These are phyloP conservation scores for Xylariaceae sp. DNA, from an alignment of 2,329 filamentous ascomycete species.

Conservation along the genomic window DNA sequence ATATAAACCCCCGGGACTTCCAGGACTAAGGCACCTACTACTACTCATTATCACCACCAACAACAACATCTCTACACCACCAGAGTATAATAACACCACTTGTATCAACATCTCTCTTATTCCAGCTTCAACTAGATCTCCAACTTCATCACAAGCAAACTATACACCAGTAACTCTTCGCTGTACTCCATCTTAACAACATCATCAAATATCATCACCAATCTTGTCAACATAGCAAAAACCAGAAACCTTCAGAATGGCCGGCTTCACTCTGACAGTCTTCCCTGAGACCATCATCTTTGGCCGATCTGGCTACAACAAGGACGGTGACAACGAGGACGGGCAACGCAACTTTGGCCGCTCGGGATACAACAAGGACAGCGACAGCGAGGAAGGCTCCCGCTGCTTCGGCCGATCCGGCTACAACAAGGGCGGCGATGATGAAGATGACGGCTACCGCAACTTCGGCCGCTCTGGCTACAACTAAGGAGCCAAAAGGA, in stretches of 20 bases:
- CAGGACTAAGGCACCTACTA: slow-evolving; percentile 12
- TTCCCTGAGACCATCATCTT: slow-evolving; percentile 33
- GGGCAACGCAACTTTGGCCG: slow-evolving; percentile 23
- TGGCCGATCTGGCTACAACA: slow-evolving; percentile 31
- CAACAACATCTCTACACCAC: not conserved
- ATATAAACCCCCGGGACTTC: slow-evolving; percentile 21
- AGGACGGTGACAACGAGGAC: slow-evolving; percentile 31
- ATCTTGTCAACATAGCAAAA: slow-evolving; percentile 4
- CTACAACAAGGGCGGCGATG: slow-evolving; percentile 23
- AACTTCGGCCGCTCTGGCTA: slow-evolving; percentile 15
- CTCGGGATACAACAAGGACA: slow-evolving; percentile 30
- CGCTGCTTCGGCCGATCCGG: slow-evolving; percentile 22
- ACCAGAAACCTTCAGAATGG: slow-evolving; percentile 30
- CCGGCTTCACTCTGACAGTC: slow-evolving; percentile 28
- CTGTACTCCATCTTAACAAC: slow-evolving; percentile 1
- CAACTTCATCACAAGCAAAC: slow-evolving; percentile 6
- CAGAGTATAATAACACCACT: slow-evolving; percentile 8
- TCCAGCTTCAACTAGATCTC: no score
- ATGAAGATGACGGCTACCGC: slow-evolving; percentile 13
- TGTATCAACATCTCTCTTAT: slow-evolving; percentile 23
- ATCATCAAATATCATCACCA: slow-evolving; percentile 1
- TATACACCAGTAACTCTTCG: slow-evolving; percentile 2
- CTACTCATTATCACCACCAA: slow-evolving; percentile 6
- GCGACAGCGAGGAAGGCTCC: slow-evolving; percentile 14
- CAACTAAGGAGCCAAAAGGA: slow-evolving; percentile 14